Conservation (phyloP, 805 yeast species). For the Saccharomycopsis sp. region DNA sequence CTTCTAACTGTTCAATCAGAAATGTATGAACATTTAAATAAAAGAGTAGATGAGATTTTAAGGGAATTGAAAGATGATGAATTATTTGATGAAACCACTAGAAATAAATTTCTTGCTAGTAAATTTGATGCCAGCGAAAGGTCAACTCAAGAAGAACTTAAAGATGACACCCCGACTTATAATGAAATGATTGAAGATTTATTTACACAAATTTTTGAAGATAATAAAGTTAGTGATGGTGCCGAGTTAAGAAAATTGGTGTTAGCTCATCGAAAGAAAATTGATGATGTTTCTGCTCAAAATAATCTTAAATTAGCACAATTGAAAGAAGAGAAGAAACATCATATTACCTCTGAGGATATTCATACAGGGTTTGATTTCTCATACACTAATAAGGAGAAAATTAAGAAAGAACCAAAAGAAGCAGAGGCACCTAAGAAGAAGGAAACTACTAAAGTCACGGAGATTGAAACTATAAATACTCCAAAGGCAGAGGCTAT, state of each 20-base stretch:
- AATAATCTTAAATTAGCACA: constrained; percentile 61
- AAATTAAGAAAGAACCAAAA: constrained; percentile 28
- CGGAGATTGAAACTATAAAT: constrained; percentile 31
- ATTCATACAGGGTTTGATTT: constrained; percentile 82
- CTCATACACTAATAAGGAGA: constrained; percentile 19
- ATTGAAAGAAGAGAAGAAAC: constrained; percentile 61
- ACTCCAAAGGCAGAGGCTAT: constrained; percentile 16
- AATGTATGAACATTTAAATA: constrained; percentile 72
- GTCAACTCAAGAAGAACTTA: constrained; percentile 39
- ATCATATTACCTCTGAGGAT: constrained; percentile 84
- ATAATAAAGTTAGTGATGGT: constrained; percentile 40
- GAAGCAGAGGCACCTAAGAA: constrained; percentile 45
- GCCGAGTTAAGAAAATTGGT: constrained; percentile 38
- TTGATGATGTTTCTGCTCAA: constrained; percentile 56
- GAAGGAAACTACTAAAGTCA: constrained; percentile 24
- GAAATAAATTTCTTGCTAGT: constrained; percentile 38
- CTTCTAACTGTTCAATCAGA: constrained; percentile 68
- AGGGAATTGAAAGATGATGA: constrained; percentile 34
- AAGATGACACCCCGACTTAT: constrained; percentile 53
- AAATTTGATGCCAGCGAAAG: constrained; percentile 55
- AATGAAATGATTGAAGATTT: constrained; percentile 92
- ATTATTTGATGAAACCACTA: constrained; percentile 22
- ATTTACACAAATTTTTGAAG: constrained; percentile 66
- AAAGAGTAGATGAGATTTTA: constrained; percentile 62
- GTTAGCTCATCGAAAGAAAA: constrained; percentile 59